Percentiles rank a stretch among this genome's conserved stretches.
Conservation (phyloP, 2,329 filamentous ascomycete genomes). For the Apiospora rasikravindrae region DNA sequence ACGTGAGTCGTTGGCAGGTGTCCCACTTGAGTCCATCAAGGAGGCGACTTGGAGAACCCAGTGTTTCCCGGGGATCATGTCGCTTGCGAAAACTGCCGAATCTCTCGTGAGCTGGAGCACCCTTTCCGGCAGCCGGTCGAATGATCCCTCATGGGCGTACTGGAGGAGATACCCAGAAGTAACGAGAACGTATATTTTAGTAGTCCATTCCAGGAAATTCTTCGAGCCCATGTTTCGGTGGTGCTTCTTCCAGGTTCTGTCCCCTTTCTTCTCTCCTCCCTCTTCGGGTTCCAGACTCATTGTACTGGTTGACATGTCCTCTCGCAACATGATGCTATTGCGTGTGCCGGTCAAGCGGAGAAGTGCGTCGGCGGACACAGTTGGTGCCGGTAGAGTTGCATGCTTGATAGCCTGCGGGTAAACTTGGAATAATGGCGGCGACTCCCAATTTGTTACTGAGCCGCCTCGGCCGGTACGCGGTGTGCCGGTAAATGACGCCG, state of each 20-base stretch:
- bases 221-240: slow-evolving; percentile 48
- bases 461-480: neutral
- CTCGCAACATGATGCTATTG: slow-evolving; percentile 43
- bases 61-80: slow-evolving; percentile 78
- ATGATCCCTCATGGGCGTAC: slow-evolving; percentile 72
- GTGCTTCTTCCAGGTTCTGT: slow-evolving; percentile 53
- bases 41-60: slow-evolving; percentile 81
- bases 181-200: slow-evolving; percentile 74
- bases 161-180: slow-evolving; percentile 76
- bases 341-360: slow-evolving; percentile 64
- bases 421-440: slow-evolving; percentile 83
- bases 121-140: slow-evolving; percentile 76
- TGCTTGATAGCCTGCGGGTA: slow-evolving; percentile 85
- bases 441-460: slow-evolving; percentile 50
- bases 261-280: slow-evolving; percentile 41
- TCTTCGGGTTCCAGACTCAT: slow-evolving; percentile 35
- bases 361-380: slow-evolving; percentile 71
- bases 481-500: neutral
- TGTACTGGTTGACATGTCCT: slow-evolving; percentile 39
- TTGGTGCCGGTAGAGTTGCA: slow-evolving; percentile 70
- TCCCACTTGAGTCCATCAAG: slow-evolving; percentile 63
- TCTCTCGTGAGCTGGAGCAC: slow-evolving; percentile 73
- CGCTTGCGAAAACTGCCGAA: slow-evolving; percentile 80
- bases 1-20: slow-evolving; percentile 54
- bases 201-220: slow-evolving; percentile 66